Conservation (phyloP, 2,329 filamentous ascomycete species). For the Fusarium longipes region DNA sequence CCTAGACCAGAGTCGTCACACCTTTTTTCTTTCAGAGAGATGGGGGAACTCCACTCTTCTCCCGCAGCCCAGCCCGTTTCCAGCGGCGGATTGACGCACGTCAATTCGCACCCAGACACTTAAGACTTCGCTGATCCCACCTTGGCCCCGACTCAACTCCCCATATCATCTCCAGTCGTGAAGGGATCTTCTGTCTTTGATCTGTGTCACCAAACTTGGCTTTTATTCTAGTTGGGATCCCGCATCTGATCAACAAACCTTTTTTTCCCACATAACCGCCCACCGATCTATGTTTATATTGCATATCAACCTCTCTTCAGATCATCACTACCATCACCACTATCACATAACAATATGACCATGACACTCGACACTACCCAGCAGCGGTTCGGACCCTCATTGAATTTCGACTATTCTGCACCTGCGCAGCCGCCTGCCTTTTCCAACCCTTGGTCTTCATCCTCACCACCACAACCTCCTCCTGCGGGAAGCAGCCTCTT, state of each 20-base stretch:
- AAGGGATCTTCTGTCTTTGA: constrained; percentile 54
- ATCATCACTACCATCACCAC: constrained; percentile 28
- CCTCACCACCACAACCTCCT: constrained; percentile 57
- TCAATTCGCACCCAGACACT: constrained; percentile 60
- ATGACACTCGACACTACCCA: constrained; percentile 95
- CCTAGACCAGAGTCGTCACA: constrained; percentile 65
- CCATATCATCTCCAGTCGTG: constrained; percentile 49
- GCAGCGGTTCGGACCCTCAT: constrained; percentile 76
- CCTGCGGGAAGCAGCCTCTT: constrained; percentile 71
- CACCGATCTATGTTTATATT: constrained; percentile 43
- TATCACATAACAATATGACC: constrained; percentile 73
- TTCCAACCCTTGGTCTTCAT: constrained; percentile 86
- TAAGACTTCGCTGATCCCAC: constrained; percentile 71
- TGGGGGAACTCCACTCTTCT: constrained; percentile 53
- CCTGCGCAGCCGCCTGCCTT: constrained; percentile 74
- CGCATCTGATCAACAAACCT: constrained; percentile 65
- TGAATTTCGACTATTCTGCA: constrained; percentile 81
- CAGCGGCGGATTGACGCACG: constrained; percentile 55
- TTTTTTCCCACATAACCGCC: constrained; percentile 40
- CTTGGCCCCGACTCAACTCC: constrained; percentile 49
- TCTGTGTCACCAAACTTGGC: constrained; percentile 60
- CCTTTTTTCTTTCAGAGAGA: constrained; percentile 50
- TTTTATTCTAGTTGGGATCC: constrained; percentile 58
- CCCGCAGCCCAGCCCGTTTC: constrained; percentile 54
- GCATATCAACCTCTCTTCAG: constrained; percentile 30